A percentile compares a stretch with the other conserved stretches of the same genome.
These are phyloP conservation scores for Tetratostichococcus sp. DNA, from an alignment of 139 green algal genomes.

Conservation along the genomic window DNA sequence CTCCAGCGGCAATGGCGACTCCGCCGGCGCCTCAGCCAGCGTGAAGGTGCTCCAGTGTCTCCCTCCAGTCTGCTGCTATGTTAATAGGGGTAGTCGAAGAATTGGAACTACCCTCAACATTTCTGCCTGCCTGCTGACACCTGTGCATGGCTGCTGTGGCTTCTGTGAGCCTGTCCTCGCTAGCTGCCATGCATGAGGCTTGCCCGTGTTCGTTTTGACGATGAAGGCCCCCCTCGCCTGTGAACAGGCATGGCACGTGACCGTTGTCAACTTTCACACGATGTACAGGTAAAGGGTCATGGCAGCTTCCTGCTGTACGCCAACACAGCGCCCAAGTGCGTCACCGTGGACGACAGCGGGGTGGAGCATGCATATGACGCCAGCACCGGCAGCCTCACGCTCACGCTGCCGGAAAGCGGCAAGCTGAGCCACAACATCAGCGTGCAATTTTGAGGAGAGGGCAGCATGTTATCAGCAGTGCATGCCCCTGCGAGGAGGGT, in stretches of 20 bases:
- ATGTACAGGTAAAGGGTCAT: constrained; percentile 15
- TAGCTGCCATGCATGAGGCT: too few relatives aligned
- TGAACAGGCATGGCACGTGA: too few relatives aligned
- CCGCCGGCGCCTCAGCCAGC: not conserved
- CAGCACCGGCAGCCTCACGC: not conserved
- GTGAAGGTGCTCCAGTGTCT: not conserved
- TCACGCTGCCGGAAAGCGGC: constrained; percentile 5
- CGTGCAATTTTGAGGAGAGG: constrained; percentile 5
- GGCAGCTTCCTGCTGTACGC: constrained; percentile 24
- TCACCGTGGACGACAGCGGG: not conserved
- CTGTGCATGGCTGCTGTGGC: too few relatives aligned
- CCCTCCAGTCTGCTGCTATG: too few relatives aligned
- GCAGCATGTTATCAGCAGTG: too few relatives aligned
- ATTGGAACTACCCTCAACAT: too few relatives aligned
- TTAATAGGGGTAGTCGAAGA: too few relatives aligned
- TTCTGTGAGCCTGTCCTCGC: not conserved
- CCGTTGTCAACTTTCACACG: not conserved
- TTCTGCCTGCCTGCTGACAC: too few relatives aligned
- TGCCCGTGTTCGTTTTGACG: too few relatives aligned
- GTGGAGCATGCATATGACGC: constrained; percentile 11
- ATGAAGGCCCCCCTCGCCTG: too few relatives aligned
- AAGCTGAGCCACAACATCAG: not conserved
- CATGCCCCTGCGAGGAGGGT: too few relatives aligned
- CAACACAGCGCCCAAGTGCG: constrained; percentile 2
- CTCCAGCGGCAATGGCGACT: not conserved